phyloP scores from a whole-genome alignment of 2,329 filamentous ascomycete species.

The Paecilomyces dactylethromorphus region DNA sequence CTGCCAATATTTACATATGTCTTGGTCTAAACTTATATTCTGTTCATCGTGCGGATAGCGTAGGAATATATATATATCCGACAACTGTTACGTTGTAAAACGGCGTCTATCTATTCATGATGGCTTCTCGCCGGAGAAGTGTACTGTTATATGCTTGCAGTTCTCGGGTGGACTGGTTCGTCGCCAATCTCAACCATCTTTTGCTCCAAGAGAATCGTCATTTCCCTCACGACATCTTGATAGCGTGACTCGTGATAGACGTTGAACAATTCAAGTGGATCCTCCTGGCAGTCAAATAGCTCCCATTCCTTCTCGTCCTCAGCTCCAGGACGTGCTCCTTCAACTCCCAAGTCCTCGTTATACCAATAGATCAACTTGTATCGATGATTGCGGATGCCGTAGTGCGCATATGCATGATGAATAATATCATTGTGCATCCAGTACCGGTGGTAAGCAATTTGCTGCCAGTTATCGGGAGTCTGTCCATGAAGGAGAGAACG shows the following conservation, averaged over 20 bases:
- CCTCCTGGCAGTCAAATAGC: constrained; percentile 47
- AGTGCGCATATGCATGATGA: constrained; percentile 47
- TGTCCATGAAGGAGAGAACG: constrained; percentile 27
- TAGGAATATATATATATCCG: no score
- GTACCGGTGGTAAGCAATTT: constrained; percentile 50
- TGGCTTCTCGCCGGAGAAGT: no score
- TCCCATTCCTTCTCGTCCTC: constrained; percentile 47
- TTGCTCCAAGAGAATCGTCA: constrained; percentile 38
- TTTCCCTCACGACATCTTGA: constrained; percentile 28
- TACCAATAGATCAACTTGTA: constrained; percentile 56
- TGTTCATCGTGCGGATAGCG: no score
- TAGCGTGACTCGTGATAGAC: constrained; percentile 36
- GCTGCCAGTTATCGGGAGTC: constrained; percentile 42
- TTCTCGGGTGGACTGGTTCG: constrained; percentile 13
- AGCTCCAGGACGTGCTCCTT: constrained; percentile 33
- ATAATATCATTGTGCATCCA: constrained; percentile 51
- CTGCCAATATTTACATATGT: no score
- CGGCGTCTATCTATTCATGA: no score
- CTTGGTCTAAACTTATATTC: no score
- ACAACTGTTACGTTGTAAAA: no score
- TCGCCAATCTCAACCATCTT: constrained; percentile 52
- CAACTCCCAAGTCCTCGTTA: constrained; percentile 42
- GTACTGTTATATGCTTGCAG: no score
- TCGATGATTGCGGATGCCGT: constrained; percentile 45
- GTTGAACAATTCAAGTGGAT: constrained; percentile 47